Evolutionary conservation across 2,329 filamentous ascomycete genomes (phyloP).

Genomic region (Orbilia blumenaviensis): DNA sequence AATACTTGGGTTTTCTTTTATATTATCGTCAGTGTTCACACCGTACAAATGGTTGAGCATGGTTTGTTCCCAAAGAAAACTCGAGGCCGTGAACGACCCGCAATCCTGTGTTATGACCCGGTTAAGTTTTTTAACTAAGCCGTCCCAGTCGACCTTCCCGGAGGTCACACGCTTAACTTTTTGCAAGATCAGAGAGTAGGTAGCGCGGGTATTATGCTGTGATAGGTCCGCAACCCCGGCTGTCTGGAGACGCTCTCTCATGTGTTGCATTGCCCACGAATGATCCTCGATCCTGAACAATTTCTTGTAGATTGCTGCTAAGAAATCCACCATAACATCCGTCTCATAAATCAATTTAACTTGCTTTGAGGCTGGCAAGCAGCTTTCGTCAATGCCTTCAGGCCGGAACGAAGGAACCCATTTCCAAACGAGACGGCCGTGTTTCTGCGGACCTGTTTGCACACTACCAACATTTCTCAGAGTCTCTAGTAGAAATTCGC

Average conservation of each 20-base stretch:
- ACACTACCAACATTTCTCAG: too few relatives aligned
- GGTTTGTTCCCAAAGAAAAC: conserved; percentile 18
- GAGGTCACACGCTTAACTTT: conserved; percentile 1
- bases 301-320: conserved; percentile 6
- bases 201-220: conserved; percentile 19
- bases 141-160: background rate
- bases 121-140: conserved; percentile 10
- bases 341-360: conserved; percentile 4
- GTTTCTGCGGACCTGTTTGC: background rate
- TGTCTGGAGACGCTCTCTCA: background rate
- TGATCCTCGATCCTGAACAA: conserved; percentile 10
- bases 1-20: background rate
- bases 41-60: conserved; percentile 7
- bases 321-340: background rate
- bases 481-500: conserved; percentile 58
- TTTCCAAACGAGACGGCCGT: conserved; percentile 35
- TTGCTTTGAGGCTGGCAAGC: background rate
- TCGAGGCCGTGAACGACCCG: conserved; percentile 9
- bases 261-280: background rate
- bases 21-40: background rate
- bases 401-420: background rate
- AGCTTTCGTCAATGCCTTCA: background rate
- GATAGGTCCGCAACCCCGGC: background rate
- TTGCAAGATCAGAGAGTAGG: conserved; percentile 11
- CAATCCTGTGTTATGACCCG: background rate